These are phyloP conservation scores for Austroboletus niveus DNA, from an alignment of 1,284 basidiomycete species.

Conservation along the genomic window DNA sequence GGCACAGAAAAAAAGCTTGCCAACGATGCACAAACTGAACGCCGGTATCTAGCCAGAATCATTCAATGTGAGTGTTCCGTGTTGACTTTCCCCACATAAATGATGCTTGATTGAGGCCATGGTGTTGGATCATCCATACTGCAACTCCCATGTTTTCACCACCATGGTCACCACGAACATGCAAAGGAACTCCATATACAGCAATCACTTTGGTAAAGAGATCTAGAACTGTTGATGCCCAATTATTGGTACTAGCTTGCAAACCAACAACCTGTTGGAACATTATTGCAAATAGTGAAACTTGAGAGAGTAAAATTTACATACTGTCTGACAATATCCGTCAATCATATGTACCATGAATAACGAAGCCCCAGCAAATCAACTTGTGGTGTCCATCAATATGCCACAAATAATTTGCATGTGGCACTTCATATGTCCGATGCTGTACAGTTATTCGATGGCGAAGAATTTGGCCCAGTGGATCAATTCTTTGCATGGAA, in stretches of 20 bases:
- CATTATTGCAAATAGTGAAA: no score
- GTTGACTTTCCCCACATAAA: neutral
- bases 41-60: slow-evolving; percentile 18
- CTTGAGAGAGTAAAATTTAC: no score
- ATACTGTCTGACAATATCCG: slow-evolving; percentile 9
- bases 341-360: slow-evolving; percentile 47
- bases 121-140: slow-evolving; percentile 18
- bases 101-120: slow-evolving; percentile 12
- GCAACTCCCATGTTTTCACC: slow-evolving; percentile 29
- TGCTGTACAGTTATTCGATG: slow-evolving; percentile 15
- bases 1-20: slow-evolving; percentile 27
- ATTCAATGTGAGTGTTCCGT: slow-evolving; percentile 1
- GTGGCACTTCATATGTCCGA: neutral
- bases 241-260: slow-evolving; percentile 2
- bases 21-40: slow-evolving; percentile 22
- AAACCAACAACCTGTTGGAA: slow-evolving; percentile 1
- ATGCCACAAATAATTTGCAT: slow-evolving; percentile 37
- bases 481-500: slow-evolving; percentile 12
- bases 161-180: slow-evolving; percentile 13
- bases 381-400: slow-evolving; percentile 50
- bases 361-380: slow-evolving; percentile 48
- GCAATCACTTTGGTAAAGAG: neutral
- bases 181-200: neutral
- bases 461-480: slow-evolving; percentile 19
- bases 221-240: slow-evolving; percentile 1